Conservation (phyloP, 805 yeast genomes). For the Saturnispora sanitii region DNA sequence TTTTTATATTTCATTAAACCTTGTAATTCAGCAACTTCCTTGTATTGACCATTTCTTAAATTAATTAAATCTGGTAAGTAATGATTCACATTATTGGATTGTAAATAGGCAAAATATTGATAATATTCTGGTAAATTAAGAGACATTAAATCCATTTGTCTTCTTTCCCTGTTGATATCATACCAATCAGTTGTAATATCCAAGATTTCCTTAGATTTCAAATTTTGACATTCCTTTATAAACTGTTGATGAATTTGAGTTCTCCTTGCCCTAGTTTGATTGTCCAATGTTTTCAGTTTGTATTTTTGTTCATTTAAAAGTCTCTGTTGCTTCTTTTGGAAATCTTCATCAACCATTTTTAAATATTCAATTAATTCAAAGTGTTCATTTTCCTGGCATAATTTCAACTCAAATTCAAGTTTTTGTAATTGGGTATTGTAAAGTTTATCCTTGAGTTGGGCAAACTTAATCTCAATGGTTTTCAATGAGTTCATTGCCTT, state of each 20-base stretch:
- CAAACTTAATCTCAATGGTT: slow-evolving; percentile 78
- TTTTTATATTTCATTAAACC: slow-evolving; percentile 52
- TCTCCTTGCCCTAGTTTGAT: slow-evolving; percentile 71
- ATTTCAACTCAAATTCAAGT: slow-evolving; percentile 71
- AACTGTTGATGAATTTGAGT: slow-evolving; percentile 79
- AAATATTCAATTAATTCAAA: slow-evolving; percentile 76
- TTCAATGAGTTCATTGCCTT: slow-evolving; percentile 66
- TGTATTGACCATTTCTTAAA: slow-evolving; percentile 55
- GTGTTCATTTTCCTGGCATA: slow-evolving; percentile 84
- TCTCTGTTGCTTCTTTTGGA: slow-evolving; percentile 51
- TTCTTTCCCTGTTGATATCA: slow-evolving; percentile 78
- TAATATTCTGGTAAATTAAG: slow-evolving; percentile 40
- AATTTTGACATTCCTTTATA: slow-evolving; percentile 55
- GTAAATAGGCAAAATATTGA: slow-evolving; percentile 24
- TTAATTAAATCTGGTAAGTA: slow-evolving; percentile 40
- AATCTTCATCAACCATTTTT: slow-evolving; percentile 59
- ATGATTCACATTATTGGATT: slow-evolving; percentile 18
- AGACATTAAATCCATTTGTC: slow-evolving; percentile 62
- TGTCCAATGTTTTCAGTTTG: slow-evolving; percentile 65
- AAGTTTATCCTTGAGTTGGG: slow-evolving; percentile 70
- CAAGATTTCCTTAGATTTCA: slow-evolving; percentile 53
- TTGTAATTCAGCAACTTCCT: slow-evolving; percentile 59
- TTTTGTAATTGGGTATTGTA: slow-evolving; percentile 75
- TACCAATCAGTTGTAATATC: slow-evolving; percentile 85
- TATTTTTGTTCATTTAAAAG: slow-evolving; percentile 40